A percentile compares a stretch with the other conserved stretches of the same genome.
Evolutionary conservation across 2,329 filamentous ascomycete species (phyloP).

Genomic region (Knufia petricola): DNA sequence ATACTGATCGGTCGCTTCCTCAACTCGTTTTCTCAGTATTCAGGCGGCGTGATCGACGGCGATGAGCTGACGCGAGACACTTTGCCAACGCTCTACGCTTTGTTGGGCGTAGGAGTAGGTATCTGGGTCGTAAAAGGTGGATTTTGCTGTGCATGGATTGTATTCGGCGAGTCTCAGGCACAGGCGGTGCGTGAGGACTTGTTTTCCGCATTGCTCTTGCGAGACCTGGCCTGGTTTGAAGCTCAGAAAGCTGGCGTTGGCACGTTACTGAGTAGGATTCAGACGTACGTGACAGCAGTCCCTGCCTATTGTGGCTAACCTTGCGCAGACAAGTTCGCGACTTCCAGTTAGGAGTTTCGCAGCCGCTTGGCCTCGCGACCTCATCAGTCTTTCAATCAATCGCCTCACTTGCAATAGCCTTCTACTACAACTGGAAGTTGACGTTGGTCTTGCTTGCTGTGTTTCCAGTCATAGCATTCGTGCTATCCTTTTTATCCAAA

Average conservation of each 20-base stretch:
- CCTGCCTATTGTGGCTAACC: slow-evolving; percentile 7
- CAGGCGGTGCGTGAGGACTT: slow-evolving; percentile 52
- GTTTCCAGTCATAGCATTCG: slow-evolving; percentile 55
- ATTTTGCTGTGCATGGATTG: slow-evolving; percentile 62
- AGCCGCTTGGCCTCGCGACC: slow-evolving; percentile 63
- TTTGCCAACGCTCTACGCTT: slow-evolving; percentile 50
- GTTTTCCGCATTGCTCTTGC: slow-evolving; percentile 60
- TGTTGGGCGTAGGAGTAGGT: slow-evolving; percentile 53
- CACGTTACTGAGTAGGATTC: slow-evolving; percentile 60
- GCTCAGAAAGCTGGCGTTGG: slow-evolving; percentile 58
- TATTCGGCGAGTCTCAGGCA: slow-evolving; percentile 74
- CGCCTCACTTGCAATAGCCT: slow-evolving; percentile 59
- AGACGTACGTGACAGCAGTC: slow-evolving; percentile 50
- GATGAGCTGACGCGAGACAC: slow-evolving; percentile 47
- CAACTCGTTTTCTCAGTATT: slow-evolving; percentile 58
- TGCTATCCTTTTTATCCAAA: slow-evolving; percentile 52
- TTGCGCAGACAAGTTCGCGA: slow-evolving; percentile 65
- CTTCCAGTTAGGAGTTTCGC: slow-evolving; percentile 68
- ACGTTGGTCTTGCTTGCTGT: slow-evolving; percentile 69
- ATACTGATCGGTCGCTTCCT: slow-evolving; percentile 69
- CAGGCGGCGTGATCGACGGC: slow-evolving; percentile 42
- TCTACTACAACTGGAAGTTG: slow-evolving; percentile 74
- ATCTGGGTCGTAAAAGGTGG: slow-evolving; percentile 59
- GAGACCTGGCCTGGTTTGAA: slow-evolving; percentile 78
- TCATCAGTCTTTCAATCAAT: slow-evolving; percentile 55